Conservation (phyloP, 192 early-diverging fungal genomes). For the Anaeromyces robustus region DNA sequence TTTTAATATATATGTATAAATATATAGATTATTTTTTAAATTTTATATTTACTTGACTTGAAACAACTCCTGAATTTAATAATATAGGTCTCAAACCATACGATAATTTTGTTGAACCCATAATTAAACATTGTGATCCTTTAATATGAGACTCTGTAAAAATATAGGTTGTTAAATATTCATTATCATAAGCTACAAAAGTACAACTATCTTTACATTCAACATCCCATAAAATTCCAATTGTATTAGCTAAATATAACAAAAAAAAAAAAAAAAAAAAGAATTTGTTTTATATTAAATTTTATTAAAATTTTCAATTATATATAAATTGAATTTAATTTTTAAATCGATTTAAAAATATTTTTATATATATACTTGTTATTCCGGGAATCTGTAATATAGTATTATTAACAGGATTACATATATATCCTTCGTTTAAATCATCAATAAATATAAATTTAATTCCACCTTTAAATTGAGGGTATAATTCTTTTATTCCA, state of each 20-base stretch:
- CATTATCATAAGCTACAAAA: constrained; percentile 26
- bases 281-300: background rate
- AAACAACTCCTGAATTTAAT: constrained; percentile 13
- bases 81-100: constrained; percentile 27
- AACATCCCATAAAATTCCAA: constrained; percentile 27
- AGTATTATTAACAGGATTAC: constrained; percentile 16
- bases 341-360: too few species aligned
- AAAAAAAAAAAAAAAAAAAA: background rate
- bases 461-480: constrained; percentile 16
- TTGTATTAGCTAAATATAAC: constrained; percentile 10
- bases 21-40: too few species aligned
- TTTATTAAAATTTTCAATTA: too few species aligned
- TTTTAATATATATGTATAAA: too few species aligned
- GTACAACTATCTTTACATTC: constrained; percentile 3
- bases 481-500: constrained; percentile 14
- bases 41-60: constrained; percentile 20
- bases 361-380: constrained; percentile 8
- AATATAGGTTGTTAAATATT: constrained; percentile 20
- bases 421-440: constrained; percentile 16
- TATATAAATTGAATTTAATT: too few species aligned
- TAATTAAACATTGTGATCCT: constrained; percentile 15
- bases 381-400: constrained; percentile 16
- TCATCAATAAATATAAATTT: constrained; percentile 23
- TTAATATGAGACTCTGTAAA: constrained; percentile 18
- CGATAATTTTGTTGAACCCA: constrained; percentile 24